Conservation (phyloP, 2,329 filamentous ascomycete species). For the Fusarium multiceps region DNA sequence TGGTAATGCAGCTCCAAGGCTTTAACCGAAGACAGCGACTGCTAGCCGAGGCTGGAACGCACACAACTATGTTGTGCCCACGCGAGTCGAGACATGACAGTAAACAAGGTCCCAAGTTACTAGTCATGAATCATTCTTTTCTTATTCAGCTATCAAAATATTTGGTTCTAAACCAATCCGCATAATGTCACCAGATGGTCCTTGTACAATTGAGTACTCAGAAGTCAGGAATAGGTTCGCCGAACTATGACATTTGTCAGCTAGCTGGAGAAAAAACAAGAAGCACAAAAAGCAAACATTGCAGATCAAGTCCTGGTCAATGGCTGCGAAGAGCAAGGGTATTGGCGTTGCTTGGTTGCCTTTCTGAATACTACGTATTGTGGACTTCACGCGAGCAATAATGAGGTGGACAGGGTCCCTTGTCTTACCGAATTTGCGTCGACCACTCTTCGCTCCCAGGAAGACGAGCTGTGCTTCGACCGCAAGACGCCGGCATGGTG, state of each 20-base stretch:
- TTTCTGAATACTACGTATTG: neutral
- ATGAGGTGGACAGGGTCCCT: neutral
- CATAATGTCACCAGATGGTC: neutral
- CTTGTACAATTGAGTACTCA: neutral
- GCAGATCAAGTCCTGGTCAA: neutral
- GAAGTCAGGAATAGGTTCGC: neutral
- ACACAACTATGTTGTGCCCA: conserved; percentile 1
- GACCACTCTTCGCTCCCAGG: neutral
- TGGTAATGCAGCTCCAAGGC: conserved; percentile 21
- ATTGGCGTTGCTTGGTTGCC: neutral
- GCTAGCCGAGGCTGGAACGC: neutral
- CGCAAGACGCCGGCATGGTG: neutral
- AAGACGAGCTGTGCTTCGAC: conserved; percentile 14
- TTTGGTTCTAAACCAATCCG: no score
- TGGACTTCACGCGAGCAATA: neutral
- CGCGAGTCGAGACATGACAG: conserved; percentile 20
- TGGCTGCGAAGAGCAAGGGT: conserved; percentile 5
- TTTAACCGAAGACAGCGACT: conserved; percentile 3
- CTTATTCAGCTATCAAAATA: neutral
- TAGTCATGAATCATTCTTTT: neutral
- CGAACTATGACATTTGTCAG: neutral
- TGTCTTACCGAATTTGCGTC: conserved; percentile 2
- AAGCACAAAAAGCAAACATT: conserved; percentile 22
- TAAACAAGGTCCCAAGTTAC: neutral
- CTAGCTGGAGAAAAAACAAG: conserved; percentile 14